Conservation (phyloP, 1,139 yeast species). For the Chernovozyma sophiae-reginae region DNA sequence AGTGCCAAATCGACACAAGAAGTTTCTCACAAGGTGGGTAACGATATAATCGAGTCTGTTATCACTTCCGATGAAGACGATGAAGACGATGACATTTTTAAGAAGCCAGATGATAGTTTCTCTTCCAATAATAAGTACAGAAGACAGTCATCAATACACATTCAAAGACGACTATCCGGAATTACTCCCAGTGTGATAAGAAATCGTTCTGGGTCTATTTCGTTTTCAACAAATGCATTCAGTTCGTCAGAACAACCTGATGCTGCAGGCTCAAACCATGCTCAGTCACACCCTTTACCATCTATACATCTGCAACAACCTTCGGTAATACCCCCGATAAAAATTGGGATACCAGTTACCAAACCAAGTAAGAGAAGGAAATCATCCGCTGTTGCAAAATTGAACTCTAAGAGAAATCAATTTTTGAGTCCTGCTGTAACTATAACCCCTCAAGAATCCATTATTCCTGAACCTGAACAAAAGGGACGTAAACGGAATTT, state of each 20-base stretch:
- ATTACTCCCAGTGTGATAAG: slow-evolving; percentile 25
- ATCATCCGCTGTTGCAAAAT: slow-evolving; percentile 16
- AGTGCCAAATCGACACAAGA: background rate
- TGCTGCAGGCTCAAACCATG: too few relatives aligned
- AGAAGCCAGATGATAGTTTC: slow-evolving; percentile 18
- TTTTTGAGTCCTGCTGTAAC: slow-evolving; percentile 2
- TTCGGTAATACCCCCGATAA: slow-evolving; percentile 20
- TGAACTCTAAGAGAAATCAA: slow-evolving; percentile 12
- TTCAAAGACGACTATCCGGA: slow-evolving; percentile 37
- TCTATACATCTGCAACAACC: background rate
- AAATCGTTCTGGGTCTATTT: slow-evolving; percentile 29
- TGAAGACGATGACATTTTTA: slow-evolving; percentile 31
- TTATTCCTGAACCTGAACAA: slow-evolving; percentile 4
- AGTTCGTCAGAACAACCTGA: background rate
- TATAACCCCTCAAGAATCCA: slow-evolving; percentile 2
- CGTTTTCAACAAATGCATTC: slow-evolving; percentile 12
- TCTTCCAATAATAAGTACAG: slow-evolving; percentile 11
- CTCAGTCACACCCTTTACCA: too few relatives aligned
- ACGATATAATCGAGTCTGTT: background rate
- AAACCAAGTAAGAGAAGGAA: slow-evolving; percentile 29
- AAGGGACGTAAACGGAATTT: slow-evolving; percentile 4
- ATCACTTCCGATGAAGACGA: slow-evolving; percentile 12
- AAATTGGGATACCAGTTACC: slow-evolving; percentile 34
- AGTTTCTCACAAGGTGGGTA: background rate
- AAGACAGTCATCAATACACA: slow-evolving; percentile 26